phyloP scores from a whole-genome alignment of 805 yeast species.

The Monosporozyma siamensis region DNA sequence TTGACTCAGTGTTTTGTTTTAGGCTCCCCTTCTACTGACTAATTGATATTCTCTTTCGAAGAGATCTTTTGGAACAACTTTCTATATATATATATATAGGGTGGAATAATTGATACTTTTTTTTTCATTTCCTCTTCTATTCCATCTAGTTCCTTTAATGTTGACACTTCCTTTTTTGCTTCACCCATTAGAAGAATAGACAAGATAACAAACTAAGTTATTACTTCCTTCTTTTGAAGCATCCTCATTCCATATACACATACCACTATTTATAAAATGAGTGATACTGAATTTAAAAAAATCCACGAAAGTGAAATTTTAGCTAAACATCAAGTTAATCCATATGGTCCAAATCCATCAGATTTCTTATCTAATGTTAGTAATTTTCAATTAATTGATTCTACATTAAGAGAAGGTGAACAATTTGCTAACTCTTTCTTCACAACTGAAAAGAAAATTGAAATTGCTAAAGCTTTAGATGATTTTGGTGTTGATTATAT shows the following conservation, averaged over 20 bases:
- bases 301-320: constrained; percentile 11
- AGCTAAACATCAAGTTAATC: constrained; percentile 38
- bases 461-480: constrained; percentile 92
- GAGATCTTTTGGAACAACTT: too few species aligned
- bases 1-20: too few species aligned
- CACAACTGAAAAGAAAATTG: constrained; percentile 87
- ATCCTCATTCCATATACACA: background rate
- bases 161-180: too few species aligned
- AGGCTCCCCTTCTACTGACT: too few species aligned
- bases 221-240: too few species aligned
- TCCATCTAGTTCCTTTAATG: too few species aligned
- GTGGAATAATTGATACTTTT: too few species aligned
- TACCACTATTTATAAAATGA: background rate
- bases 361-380: constrained; percentile 86
- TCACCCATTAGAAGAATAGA: too few species aligned
- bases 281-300: constrained; percentile 10
- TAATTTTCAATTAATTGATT: constrained; percentile 84
- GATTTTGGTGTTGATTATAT: constrained; percentile 98
- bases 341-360: constrained; percentile 92
- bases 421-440: constrained; percentile 97
- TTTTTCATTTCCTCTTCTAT: too few species aligned
- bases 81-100: too few species aligned
- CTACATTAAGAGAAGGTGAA: constrained; percentile 96
- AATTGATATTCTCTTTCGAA: too few species aligned
- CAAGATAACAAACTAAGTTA: too few species aligned